Percentiles rank a stretch among this genome's conserved stretches.
Conservation (phyloP, 495 filamentous ascomycete genomes). For the Penicillium egyptiacum region DNA sequence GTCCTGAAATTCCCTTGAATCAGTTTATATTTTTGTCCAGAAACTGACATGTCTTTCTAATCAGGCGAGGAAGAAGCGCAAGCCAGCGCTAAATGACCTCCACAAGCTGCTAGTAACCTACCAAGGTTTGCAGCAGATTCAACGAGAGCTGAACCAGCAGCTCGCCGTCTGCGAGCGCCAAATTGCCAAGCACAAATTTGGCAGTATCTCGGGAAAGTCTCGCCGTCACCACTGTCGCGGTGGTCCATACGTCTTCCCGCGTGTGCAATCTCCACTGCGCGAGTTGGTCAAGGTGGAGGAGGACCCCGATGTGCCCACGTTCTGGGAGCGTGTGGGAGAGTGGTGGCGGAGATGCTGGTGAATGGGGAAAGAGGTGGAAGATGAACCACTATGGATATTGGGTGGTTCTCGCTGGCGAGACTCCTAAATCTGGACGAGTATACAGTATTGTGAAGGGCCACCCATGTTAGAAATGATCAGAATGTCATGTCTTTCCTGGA, state of each 20-base stretch:
- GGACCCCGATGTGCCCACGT: background rate
- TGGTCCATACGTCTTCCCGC: background rate
- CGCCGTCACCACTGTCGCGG: background rate
- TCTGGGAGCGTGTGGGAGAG: background rate
- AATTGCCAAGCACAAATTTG: background rate
- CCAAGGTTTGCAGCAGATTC: background rate
- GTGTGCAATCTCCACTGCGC: background rate
- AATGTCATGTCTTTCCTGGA: too few species aligned
- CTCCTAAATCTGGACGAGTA: background rate
- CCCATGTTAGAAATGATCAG: too few species aligned
- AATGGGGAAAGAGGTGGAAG: background rate
- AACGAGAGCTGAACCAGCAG: background rate
- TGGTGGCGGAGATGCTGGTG: background rate
- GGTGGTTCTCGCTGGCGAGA: constrained; percentile 2
- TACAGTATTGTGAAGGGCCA: background rate
- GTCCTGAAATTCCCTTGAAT: background rate
- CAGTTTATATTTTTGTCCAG: background rate
- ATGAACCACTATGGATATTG: background rate
- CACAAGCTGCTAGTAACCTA: background rate
- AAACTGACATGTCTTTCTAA: background rate
- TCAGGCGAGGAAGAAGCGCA: constrained; percentile 2
- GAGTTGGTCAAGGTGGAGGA: too few species aligned
- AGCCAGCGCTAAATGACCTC: background rate
- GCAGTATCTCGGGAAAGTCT: background rate
- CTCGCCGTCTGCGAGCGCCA: background rate